Evolutionary conservation across 176 grass and related monocot species (phyloP).

Genomic region (maize (Zea mays)): Zm-B73-REFERENCE-NAM-5.0 NC_050104.1:148533501-148534000

Average conservation of each 20-base stretch:
- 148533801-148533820: conserved; percentile 82
- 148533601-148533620: conserved; percentile 25
- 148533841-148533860: conserved; percentile 56
- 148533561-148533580: conserved; percentile 57
- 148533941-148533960: not conserved
- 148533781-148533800: conserved; percentile 82
- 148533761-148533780: conserved; percentile 64
- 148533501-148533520: conserved; percentile 94
- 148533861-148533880: conserved; percentile 47
- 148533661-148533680: conserved; percentile 90
- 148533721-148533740: conserved; percentile 78
- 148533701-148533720: conserved; percentile 86
- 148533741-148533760: conserved; percentile 68
- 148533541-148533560: conserved; percentile 98
- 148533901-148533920: not conserved
- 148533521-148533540: conserved; percentile 85
- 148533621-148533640: conserved; percentile 46
- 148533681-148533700: conserved; percentile 94
- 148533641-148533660: conserved; percentile 95
- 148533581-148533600: conserved; percentile 20
- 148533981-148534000: not conserved
- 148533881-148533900: not conserved
- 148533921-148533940: conserved; percentile 17
- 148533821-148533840: conserved; percentile 68
- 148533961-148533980: not conserved